Percentiles rank a stretch among this genome's conserved stretches.
Evolutionary conservation across 495 filamentous ascomycete genomes (phyloP).

Genomic region (Astrothelium subdiscretum): DNA sequence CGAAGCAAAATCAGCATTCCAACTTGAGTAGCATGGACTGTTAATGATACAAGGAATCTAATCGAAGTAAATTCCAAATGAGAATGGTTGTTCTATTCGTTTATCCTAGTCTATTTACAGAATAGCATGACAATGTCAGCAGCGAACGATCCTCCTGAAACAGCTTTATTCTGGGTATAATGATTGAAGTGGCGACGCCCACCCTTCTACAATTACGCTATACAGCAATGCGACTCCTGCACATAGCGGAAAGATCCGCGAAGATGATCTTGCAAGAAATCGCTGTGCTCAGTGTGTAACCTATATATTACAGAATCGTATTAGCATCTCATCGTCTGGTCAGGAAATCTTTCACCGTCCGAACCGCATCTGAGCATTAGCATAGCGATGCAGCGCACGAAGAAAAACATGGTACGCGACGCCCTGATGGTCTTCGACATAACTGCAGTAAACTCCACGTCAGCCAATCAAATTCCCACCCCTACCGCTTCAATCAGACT

Average conservation of each 20-base stretch:
- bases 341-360: conserved; percentile 44
- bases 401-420: conserved; percentile 94
- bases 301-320: not conserved
- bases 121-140: not conserved
- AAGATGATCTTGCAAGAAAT: not conserved
- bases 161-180: not conserved
- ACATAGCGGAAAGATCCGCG: not conserved
- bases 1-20: not conserved
- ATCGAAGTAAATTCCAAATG: not conserved
- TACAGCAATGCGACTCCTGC: not conserved
- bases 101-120: not conserved
- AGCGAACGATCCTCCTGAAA: too few species aligned
- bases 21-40: not conserved
- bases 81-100: not conserved
- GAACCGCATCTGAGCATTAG: conserved; percentile 77
- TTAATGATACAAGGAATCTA: not conserved
- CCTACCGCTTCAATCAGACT: conserved; percentile 1
- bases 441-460: conserved; percentile 20
- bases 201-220: not conserved
- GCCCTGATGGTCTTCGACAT: conserved; percentile 55
- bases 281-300: not conserved
- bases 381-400: conserved; percentile 67
- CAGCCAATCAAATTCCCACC: not conserved
- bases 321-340: not conserved
- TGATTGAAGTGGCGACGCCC: too few species aligned